phyloP scores from a whole-genome alignment of 1,284 basidiomycete genomes.

The Pyrrhoderma noxium region DNA sequence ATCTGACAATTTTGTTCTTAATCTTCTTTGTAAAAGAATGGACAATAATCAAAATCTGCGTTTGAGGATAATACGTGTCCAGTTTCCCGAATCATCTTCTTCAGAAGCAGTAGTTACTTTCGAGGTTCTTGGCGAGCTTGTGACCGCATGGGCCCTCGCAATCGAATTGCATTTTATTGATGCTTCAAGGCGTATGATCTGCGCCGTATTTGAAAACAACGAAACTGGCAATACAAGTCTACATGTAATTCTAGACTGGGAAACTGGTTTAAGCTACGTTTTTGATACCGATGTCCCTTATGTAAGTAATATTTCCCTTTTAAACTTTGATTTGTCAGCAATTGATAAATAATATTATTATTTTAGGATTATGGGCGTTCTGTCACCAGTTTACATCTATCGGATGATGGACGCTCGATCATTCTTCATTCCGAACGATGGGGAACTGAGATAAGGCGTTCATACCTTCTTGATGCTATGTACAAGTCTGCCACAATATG shows the following conservation, averaged over 20 bases:
- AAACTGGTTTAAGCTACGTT: conserved; percentile 11
- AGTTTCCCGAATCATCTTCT: conserved; percentile 17
- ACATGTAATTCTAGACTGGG: conserved; percentile 16
- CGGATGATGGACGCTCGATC: conserved; percentile 9
- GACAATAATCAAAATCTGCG: conserved; percentile 9
- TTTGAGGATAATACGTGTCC: conserved; percentile 15
- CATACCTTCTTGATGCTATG: conserved; percentile 11
- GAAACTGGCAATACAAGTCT: conserved; percentile 11
- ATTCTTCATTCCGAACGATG: conserved; percentile 14
- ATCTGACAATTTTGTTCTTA: neutral
- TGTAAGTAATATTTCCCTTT: conserved; percentile 4
- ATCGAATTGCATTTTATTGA: conserved; percentile 16
- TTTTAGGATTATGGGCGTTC: conserved; percentile 17
- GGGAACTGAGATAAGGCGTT: conserved; percentile 10
- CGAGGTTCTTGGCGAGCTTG: conserved; percentile 14
- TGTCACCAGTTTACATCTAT: conserved; percentile 14
- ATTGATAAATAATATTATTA: neutral
- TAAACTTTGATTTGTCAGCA: neutral
- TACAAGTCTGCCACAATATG: conserved; percentile 3
- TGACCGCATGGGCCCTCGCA: conserved; percentile 14
- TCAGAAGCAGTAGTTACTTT: conserved; percentile 1
- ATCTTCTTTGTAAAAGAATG: neutral
- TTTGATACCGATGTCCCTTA: conserved; percentile 15
- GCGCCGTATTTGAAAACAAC: conserved; percentile 11
- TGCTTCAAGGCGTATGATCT: conserved; percentile 15